Conservation (phyloP, 495 filamentous ascomycete species). For the Aspergillus nanangensis region DNA sequence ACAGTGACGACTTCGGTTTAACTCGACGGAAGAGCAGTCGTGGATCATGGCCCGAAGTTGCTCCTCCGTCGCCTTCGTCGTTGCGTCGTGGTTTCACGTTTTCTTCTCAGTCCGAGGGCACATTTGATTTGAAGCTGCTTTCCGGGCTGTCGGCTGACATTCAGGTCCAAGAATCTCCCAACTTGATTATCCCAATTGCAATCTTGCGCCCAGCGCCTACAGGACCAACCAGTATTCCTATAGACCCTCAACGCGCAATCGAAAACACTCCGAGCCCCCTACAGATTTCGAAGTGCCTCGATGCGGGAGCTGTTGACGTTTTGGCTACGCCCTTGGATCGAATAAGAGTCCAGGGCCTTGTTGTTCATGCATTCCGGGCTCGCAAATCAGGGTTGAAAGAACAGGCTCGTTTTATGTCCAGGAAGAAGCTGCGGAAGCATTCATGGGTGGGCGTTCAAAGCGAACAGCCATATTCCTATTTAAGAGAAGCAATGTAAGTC, state of each 20-base stretch:
- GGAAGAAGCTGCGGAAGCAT: constrained; percentile 67
- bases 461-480: constrained; percentile 81
- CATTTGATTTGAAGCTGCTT: constrained; percentile 65
- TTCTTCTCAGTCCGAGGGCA: constrained; percentile 46
- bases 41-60: constrained; percentile 31
- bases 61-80: constrained; percentile 31
- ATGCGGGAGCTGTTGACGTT: constrained; percentile 83
- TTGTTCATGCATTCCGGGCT: constrained; percentile 77
- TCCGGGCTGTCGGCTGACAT: constrained; percentile 67
- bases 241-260: constrained; percentile 37
- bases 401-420: constrained; percentile 59
- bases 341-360: constrained; percentile 65
- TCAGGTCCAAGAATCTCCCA: constrained; percentile 65
- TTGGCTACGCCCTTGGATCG: constrained; percentile 69
- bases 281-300: constrained; percentile 63
- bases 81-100: constrained; percentile 41
- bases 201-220: constrained; percentile 47
- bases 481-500: constrained; percentile 74
- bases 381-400: constrained; percentile 67
- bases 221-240: constrained; percentile 19
- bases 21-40: constrained; percentile 35
- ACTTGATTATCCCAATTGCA: constrained; percentile 69
- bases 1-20: constrained; percentile 24
- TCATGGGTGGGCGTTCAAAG: constrained; percentile 92
- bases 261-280: constrained; percentile 33